Evolutionary conservation across 306 rosid species (phyloP), one percentile per base, ranked within the genome.

Genomic region (Acacia melanoxylon): DNA sequence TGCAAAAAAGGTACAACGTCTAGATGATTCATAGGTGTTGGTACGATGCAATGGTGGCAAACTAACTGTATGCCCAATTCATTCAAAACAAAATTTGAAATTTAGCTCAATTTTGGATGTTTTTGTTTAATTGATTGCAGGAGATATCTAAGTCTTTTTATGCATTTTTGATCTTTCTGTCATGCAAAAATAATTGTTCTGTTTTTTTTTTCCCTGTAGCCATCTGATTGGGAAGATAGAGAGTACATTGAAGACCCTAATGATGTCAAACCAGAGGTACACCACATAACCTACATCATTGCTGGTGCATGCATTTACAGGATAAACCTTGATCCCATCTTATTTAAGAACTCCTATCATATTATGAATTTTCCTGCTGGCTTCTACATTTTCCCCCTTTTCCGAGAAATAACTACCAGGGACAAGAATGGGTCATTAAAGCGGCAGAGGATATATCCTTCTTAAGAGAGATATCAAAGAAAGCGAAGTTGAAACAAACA

Each of bases 161-260:
- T 25, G 40, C 29, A 45, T 75, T 69, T 75, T 78, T 78, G 17
- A 58, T 20, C 48, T 31, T 11, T 45, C 35, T 78, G 71, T 63
- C 78, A 65, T 76, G 67, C 68, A 20, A 72, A 70, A 41, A 42
- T 33, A 33, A 37, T 37, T 37, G 8, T 37, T 37, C 41, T 48
- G 82, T 48, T 75, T 65, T 77, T 74, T 29, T 63, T 33, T 78
- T 68, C 31, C 31, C 75, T 62, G 67, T 87, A 95, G 99, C 99
- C 98, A 68, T 91, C 80, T 67, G 89, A 87, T 58, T 89, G 92
- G 90, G 90, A 89, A 11, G 92, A 87, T 2, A 83, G 80, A 73
- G 92, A 89, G 58, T 89, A 78, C 71, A 85, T 87, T 51, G 86
- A 89, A 29, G 90, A 87, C 37, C 86, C 85, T 72, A 67, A 87